A percentile compares a stretch with the other conserved stretches of the same genome.
Evolutionary conservation across 2,329 filamentous ascomycete species (phyloP).

Genomic region (Stagonosporopsis cucurbitacearum): DNA sequence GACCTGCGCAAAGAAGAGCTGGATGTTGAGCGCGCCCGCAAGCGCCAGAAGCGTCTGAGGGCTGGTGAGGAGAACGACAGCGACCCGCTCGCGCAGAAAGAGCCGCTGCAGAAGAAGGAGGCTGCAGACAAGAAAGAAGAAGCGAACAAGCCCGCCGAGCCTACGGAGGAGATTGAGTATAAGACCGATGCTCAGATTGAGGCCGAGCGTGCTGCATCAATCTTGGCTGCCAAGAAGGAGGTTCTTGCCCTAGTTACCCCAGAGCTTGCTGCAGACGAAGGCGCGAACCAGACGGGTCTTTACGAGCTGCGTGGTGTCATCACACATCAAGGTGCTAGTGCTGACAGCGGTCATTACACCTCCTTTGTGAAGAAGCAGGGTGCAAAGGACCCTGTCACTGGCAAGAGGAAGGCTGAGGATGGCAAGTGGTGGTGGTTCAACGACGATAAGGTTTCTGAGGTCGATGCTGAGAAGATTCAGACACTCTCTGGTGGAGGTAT

Average conservation of each 20-base stretch:
- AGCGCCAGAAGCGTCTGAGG: conserved; percentile 80
- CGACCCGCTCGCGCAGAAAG: conserved; percentile 54
- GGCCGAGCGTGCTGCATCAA: conserved; percentile 76
- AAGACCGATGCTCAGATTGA: conserved; percentile 96
- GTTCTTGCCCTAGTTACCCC: conserved; percentile 78
- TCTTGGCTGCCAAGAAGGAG: conserved; percentile 86
- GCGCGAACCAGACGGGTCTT: conserved; percentile 89
- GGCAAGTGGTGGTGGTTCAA: conserved; percentile 99
- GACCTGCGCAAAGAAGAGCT: conserved; percentile 95
- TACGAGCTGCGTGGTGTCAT: conserved; percentile 95
- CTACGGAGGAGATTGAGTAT: conserved; percentile 75
- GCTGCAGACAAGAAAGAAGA: conserved; percentile 54
- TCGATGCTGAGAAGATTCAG: conserved; percentile 88
- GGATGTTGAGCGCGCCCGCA: conserved; percentile 88
- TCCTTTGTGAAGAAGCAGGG: conserved; percentile 94
- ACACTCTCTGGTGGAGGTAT: conserved; percentile 84
- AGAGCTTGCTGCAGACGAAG: conserved; percentile 75
- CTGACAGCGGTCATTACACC: conserved; percentile 97
- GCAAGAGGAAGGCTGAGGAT: conserved; percentile 80
- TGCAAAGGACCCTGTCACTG: conserved; percentile 73
- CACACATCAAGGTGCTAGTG: conserved; percentile 94
- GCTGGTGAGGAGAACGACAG: conserved; percentile 61
- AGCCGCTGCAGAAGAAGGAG: conserved; percentile 59
- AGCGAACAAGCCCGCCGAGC: conserved; percentile 59
- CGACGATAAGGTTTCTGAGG: conserved; percentile 95